Conservation (phyloP, 192 early-diverging fungal genomes). For the Coemansia sp. region DNA sequence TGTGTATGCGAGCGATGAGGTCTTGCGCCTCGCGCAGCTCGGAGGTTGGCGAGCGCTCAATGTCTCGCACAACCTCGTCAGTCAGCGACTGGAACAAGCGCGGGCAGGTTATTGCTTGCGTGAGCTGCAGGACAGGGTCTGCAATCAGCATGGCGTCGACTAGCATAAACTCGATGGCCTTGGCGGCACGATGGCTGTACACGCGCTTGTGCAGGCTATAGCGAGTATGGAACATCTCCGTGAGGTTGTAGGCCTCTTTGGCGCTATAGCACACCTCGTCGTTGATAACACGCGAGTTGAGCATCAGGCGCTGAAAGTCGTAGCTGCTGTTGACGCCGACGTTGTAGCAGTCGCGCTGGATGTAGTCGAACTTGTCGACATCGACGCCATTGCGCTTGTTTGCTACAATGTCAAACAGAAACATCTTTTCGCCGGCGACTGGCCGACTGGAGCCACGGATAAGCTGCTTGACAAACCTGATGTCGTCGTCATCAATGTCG, state of each 20-base stretch:
- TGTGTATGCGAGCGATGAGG: conserved; percentile 76
- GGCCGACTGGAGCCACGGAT: conserved; percentile 62
- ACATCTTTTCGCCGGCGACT: conserved; percentile 58
- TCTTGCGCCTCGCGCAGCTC: conserved; percentile 69
- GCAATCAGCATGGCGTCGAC: conserved; percentile 86
- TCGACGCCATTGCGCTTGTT: conserved; percentile 95
- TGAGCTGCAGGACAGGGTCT: conserved; percentile 67
- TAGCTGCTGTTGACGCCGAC: conserved; percentile 59
- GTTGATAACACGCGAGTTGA: conserved; percentile 82
- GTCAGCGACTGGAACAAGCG: conserved; percentile 75
- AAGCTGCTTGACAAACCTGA: conserved; percentile 71
- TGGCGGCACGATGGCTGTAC: conserved; percentile 83
- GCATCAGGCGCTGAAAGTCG: conserved; percentile 72
- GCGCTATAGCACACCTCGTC: conserved; percentile 89
- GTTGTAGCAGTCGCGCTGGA: conserved; percentile 82
- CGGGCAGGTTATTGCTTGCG: conserved; percentile 64
- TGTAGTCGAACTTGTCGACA: conserved; percentile 91
- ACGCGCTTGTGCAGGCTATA: conserved; percentile 81
- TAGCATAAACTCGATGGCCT: conserved; percentile 89
- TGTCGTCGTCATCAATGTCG: conserved; percentile 63
- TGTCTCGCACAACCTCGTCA: conserved; percentile 78
- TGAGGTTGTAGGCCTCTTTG: conserved; percentile 89
- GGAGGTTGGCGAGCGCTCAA: conserved; percentile 64
- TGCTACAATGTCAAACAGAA: conserved; percentile 95
- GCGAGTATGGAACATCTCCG: conserved; percentile 83